Base-by-base conservation (phyloP, 2,329 filamentous ascomycete genomes). In the Phyllosticta citribraziliensis region DNA sequence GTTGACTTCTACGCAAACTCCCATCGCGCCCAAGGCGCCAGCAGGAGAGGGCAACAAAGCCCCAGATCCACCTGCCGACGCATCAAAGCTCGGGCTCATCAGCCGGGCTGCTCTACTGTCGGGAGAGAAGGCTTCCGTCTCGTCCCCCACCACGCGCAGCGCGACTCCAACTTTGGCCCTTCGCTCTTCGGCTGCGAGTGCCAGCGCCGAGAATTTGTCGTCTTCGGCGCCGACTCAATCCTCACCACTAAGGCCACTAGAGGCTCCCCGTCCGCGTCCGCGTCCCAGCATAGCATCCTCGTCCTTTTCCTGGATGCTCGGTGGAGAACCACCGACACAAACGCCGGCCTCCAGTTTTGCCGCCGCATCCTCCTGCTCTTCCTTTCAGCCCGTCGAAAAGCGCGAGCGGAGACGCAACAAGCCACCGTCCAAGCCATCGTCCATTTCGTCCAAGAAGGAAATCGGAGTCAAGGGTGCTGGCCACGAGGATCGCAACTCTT, bases 301-400 rank as follows among this genome's bases (percentile, higher is more conserved):
- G 8, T 88, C 86, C 3, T 91, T 90, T 71, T 86, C 88, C 1
- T 91, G 87, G 86, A 91, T 91, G 87, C 78, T 91, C 4, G 72
- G 71, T 17, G 69, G 73, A 47, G 73, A 73, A 65, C 19, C 22
- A 22, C 66, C 51, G 20, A 60, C 22, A 30, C 25, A 27, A 11
- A 58, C 60, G 3, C 55, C 56, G 14, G 60, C 63, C 6, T 60
- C 57, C 2, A 60, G 53, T 30, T 74, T 75, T 52, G 71, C 70
- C 9, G 69, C 72, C 0, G 68, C 70, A 2, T 62, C 60, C 1
- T 19, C 30, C 6, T 53, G 52, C 27, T 55, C 50, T 24, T 54
- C 60, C 6, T 58, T 54, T 19, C 50, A 62, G 19, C 60, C 60
- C 9, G 20, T 58, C 9, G 60, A 58, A 30, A 50, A 55, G 59